phyloP scores from a whole-genome alignment of 2,329 filamentous ascomycete genomes.

The Scedosporium dehoogii region DNA sequence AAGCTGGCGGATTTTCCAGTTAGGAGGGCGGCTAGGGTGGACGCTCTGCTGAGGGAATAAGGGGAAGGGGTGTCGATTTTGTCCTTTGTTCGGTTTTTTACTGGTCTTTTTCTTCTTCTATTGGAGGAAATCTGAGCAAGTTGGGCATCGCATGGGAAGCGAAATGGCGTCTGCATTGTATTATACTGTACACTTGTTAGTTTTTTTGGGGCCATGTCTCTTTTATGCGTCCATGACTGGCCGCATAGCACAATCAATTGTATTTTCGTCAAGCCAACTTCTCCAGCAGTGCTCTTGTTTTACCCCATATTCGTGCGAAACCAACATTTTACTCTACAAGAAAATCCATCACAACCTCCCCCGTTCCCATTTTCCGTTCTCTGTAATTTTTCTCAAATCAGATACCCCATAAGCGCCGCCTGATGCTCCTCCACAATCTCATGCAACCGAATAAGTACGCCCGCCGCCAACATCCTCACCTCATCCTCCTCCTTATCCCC shows the following conservation, averaged over 20 bases:
- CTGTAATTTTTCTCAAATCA: neutral
- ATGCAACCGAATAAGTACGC: constrained; percentile 64
- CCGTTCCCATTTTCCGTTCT: no score
- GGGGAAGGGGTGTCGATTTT: neutral
- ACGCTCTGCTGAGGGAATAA: neutral
- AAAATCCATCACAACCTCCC: no score
- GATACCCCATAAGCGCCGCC: constrained; percentile 62
- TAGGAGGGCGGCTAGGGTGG: constrained; percentile 12
- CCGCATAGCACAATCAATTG: neutral
- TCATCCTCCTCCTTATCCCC: constrained; percentile 59
- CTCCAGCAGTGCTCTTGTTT: no score
- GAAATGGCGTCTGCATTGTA: neutral
- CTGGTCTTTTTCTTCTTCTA: neutral
- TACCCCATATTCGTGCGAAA: no score
- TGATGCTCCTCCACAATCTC: constrained; percentile 80
- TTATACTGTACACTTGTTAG: neutral
- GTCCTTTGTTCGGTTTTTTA: neutral
- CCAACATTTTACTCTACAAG: no score
- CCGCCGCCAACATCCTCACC: constrained; percentile 68
- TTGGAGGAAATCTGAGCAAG: neutral
- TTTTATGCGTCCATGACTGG: neutral
- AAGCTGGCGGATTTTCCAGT: constrained; percentile 31
- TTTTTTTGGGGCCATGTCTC: neutral
- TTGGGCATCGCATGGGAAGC: neutral
- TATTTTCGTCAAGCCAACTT: no score